These are phyloP conservation scores for Poronia punctata DNA, from an alignment of 495 filamentous ascomycete species.

Conservation along the genomic window DNA sequence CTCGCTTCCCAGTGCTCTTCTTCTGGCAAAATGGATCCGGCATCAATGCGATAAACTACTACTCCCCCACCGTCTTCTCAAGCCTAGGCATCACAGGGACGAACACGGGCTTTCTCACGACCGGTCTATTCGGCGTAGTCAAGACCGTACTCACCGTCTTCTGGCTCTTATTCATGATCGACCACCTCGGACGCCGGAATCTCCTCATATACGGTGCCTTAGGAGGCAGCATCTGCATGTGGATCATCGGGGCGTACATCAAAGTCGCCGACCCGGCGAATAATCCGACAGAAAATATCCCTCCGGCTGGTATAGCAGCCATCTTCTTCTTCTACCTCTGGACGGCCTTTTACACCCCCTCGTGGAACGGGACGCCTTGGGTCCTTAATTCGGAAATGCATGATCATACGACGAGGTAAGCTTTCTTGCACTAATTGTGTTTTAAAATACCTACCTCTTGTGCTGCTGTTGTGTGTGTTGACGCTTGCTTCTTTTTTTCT, in stretches of 20 bases:
- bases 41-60: constrained; percentile 46
- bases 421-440: no score
- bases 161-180: constrained; percentile 51
- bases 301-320: constrained; percentile 56
- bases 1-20: constrained; percentile 28
- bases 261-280: constrained; percentile 44
- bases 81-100: constrained; percentile 41
- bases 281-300: constrained; percentile 33
- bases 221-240: constrained; percentile 51
- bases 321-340: constrained; percentile 78
- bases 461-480: no score
- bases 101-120: constrained; percentile 38
- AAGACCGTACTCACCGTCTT: constrained; percentile 49
- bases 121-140: constrained; percentile 46
- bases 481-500: not conserved
- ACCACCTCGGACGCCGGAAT: constrained; percentile 43
- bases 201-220: constrained; percentile 49
- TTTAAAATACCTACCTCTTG: no score
- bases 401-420: constrained; percentile 49
- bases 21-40: constrained; percentile 42
- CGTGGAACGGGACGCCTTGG: constrained; percentile 70
- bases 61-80: constrained; percentile 45
- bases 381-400: constrained; percentile 60
- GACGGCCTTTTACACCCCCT: constrained; percentile 70
- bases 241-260: constrained; percentile 49